A percentile compares a stretch with the other conserved stretches of the same genome.
phyloP scores from a whole-genome alignment of 2,329 filamentous ascomycete genomes.

The Diplocarpon mali region DNA sequence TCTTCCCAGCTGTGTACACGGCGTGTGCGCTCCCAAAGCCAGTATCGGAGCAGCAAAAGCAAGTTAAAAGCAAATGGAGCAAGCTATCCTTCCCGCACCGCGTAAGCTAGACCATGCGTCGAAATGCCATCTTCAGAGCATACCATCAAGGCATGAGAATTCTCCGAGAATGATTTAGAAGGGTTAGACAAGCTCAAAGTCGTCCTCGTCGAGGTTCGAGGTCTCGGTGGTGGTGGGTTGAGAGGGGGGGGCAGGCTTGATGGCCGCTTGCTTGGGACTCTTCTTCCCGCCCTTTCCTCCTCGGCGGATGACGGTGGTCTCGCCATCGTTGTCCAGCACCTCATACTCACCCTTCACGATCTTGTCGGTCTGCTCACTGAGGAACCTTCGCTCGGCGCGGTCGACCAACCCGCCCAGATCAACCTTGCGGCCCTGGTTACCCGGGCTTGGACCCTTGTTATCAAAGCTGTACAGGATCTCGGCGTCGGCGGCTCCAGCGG shows the following conservation, averaged over 20 bases:
- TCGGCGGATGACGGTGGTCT: constrained; percentile 18
- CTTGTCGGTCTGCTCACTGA: constrained; percentile 24
- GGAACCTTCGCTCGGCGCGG: constrained; percentile 25
- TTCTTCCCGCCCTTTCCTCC: constrained; percentile 17
- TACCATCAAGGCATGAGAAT: constrained; percentile 2
- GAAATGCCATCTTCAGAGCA: constrained; percentile 10
- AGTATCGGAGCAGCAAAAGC: not conserved
- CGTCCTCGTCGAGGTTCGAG: constrained; percentile 21
- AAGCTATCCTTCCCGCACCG: constrained; percentile 19
- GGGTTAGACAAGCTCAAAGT: constrained; percentile 26
- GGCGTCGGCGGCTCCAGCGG: constrained; percentile 9
- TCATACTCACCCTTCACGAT: constrained; percentile 27
- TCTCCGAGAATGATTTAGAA: not conserved
- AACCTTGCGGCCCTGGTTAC: constrained; percentile 15
- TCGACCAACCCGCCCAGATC: constrained; percentile 25
- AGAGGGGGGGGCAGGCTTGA: constrained; percentile 10
- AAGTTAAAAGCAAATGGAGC: constrained; percentile 1
- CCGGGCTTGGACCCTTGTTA: constrained; percentile 19
- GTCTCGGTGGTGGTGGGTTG: constrained; percentile 8
- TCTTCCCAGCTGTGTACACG: constrained; percentile 20
- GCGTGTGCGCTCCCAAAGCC: constrained; percentile 12
- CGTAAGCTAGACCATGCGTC: constrained; percentile 20
- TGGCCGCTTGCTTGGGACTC: constrained; percentile 23
- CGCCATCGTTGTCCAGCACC: constrained; percentile 26
- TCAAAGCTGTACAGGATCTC: constrained; percentile 26